These are phyloP conservation scores for Apiotrichum mycotoxinovorans DNA, from an alignment of 1,284 basidiomycete genomes.

Conservation along the genomic window DNA sequence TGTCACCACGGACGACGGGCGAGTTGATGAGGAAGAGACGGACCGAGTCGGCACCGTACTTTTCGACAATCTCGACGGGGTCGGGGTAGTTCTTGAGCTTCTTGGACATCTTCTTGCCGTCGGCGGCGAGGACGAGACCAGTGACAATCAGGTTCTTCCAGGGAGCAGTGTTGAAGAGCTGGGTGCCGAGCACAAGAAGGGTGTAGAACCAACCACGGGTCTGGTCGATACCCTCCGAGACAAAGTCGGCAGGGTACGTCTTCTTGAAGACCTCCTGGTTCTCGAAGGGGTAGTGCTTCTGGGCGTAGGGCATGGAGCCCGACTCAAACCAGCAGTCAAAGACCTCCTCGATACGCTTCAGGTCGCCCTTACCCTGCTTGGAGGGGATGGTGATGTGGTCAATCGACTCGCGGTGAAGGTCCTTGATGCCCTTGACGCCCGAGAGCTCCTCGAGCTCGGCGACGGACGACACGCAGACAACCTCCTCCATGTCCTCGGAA, in stretches of 20 bases:
- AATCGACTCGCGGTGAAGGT: slow-evolving; percentile 91
- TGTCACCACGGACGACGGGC: slow-evolving; percentile 96
- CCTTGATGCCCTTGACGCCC: slow-evolving; percentile 79
- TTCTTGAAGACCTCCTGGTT: slow-evolving; percentile 69
- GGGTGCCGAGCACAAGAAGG: slow-evolving; percentile 88
- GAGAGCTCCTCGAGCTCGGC: slow-evolving; percentile 83
- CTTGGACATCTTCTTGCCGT: slow-evolving; percentile 99
- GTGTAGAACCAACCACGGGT: slow-evolving; percentile 99
- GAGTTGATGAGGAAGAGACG: slow-evolving; percentile 99
- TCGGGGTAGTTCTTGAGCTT: slow-evolving; percentile 98
- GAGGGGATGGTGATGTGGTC: slow-evolving; percentile 97
- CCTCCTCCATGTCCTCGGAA: slow-evolving; percentile 89
- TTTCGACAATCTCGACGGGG: slow-evolving; percentile 83
- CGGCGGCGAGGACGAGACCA: slow-evolving; percentile 92
- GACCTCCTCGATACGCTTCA: slow-evolving; percentile 91
- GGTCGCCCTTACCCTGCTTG: slow-evolving; percentile 77
- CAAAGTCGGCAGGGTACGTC: slow-evolving; percentile 94
- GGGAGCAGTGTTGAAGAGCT: slow-evolving; percentile 87
- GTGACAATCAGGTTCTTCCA: slow-evolving; percentile 99
- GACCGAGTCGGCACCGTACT: slow-evolving; percentile 93
- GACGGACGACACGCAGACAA: slow-evolving; percentile 84
- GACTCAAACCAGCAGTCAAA: slow-evolving; percentile 99
- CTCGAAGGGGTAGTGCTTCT: slow-evolving; percentile 97
- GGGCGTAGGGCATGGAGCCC: slow-evolving; percentile 99
- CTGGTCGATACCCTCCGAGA: slow-evolving; percentile 95